A percentile compares a stretch with the other conserved stretches of the same genome.
Evolutionary conservation across 306 rosid species (phyloP).

Genomic region (Mucuna pruriens): DNA sequence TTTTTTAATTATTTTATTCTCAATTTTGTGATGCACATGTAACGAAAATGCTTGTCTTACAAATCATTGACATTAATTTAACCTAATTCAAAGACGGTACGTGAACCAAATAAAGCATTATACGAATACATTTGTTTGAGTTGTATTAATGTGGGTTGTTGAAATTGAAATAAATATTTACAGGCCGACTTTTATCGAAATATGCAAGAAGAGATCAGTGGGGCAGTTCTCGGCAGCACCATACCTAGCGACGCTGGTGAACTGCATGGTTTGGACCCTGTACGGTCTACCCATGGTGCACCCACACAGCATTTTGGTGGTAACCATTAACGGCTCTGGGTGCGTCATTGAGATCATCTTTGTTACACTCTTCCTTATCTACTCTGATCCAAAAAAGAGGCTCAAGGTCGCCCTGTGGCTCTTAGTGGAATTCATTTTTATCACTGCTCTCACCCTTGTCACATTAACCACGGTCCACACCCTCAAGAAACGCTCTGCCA

Average conservation of each 20-base stretch:
- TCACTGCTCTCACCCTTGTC: conserved; percentile 43
- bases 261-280: conserved; percentile 87
- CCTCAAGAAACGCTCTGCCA: conserved; percentile 45
- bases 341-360: conserved; percentile 59
- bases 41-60: too few relatives aligned
- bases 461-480: conserved; percentile 51
- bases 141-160: background rate
- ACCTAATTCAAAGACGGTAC: too few relatives aligned
- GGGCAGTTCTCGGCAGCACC: conserved; percentile 82
- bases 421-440: conserved; percentile 55
- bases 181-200: conserved; percentile 77
- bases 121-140: background rate
- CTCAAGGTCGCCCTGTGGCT: conserved; percentile 50
- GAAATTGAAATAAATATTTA: background rate
- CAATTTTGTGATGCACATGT: too few relatives aligned
- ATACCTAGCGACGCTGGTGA: conserved; percentile 77
- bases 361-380: conserved; percentile 67
- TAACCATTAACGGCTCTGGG: conserved; percentile 79
- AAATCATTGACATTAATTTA: too few relatives aligned
- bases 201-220: conserved; percentile 80
- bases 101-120: background rate
- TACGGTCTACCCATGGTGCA: conserved; percentile 84
- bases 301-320: conserved; percentile 65
- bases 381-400: conserved; percentile 62
- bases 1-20: too few relatives aligned